Evolutionary conservation across 352 stramenopile genomes (phyloP), one percentile per base, ranked within the genome.

Genomic region (Globisporangium sylvaticum): DNA sequence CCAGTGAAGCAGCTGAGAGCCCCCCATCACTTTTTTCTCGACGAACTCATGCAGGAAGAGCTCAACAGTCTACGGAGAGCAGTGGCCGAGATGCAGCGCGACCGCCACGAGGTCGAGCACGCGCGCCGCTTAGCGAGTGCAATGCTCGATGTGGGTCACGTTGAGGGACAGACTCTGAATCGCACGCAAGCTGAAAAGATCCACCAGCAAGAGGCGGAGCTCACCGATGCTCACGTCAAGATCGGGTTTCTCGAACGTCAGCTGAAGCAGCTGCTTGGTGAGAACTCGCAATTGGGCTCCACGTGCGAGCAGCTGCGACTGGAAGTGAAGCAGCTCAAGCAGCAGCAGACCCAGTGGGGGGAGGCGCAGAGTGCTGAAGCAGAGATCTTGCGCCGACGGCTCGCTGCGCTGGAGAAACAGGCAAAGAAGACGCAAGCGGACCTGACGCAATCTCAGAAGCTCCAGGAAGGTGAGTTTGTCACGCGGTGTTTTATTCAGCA

Each of bases 1-100:
- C 15, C 42, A 50, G 6, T 9, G 25, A 18, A 31, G 20, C n/a
- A 4, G 14, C 27, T n/a, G 24, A 10, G 7, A 58, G 31, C 31
- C 10, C 54, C 24, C 7, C 14, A 64, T 4, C n/a, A n/a, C 44
- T 8, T 10, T 6, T 34, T 39, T 25, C 34, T 29, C 1, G 74
- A 87, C 42, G 62, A 76, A 7, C 37, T 88, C 18, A 76, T 92
- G 70, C 73, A 82, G 20, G 69, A 75, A 14, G 84, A 92, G 63
- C 71, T 90, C 54, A 61, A 75, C 32, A 74, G 63, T 18, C 65
- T 92, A 8, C 77, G 79, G 7, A 68, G 66, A 46, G 66, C 81
- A 1, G 55, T 90, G 7, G 65, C 68, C 1, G 72, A 68, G 14
- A 77, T 92, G 67, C 71, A 81, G 64, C 63, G 65, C 27, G 76